Evolutionary conservation across 1,284 basidiomycete genomes (phyloP).

Genomic region (Gastroboletus turbinatus): DNA sequence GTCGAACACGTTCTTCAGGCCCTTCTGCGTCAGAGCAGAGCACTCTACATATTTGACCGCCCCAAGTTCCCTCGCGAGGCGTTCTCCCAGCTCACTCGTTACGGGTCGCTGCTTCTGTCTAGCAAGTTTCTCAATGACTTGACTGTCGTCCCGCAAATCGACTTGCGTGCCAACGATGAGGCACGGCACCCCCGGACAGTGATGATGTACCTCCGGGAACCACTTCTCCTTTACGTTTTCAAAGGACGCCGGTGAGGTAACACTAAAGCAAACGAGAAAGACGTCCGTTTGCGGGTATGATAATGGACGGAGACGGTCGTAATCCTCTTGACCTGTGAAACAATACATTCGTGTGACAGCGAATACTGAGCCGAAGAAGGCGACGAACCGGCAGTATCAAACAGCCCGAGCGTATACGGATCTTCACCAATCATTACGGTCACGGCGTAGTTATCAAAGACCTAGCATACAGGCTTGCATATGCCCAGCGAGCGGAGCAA

Average conservation of each 20-base stretch:
- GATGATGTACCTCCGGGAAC: constrained; percentile 99
- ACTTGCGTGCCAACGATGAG: constrained; percentile 99
- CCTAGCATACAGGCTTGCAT: constrained; percentile 49
- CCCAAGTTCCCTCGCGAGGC: constrained; percentile 92
- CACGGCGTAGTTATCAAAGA: constrained; percentile 97
- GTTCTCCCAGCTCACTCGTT: constrained; percentile 84
- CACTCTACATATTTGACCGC: constrained; percentile 99
- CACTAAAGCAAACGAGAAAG: constrained; percentile 99
- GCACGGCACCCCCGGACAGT: constrained; percentile 99
- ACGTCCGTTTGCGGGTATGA: constrained; percentile 99
- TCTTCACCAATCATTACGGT: constrained; percentile 99
- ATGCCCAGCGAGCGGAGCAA: constrained; percentile 9
- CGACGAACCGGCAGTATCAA: constrained; percentile 90
- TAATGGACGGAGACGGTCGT: constrained; percentile 96
- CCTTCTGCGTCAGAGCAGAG: constrained; percentile 98
- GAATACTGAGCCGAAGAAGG: neutral
- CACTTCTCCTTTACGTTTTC: constrained; percentile 99
- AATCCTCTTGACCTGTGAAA: constrained; percentile 92
- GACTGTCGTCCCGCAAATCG: constrained; percentile 92
- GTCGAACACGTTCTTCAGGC: constrained; percentile 99
- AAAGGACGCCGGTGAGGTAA: constrained; percentile 97
- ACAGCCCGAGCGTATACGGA: constrained; percentile 96
- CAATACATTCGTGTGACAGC: neutral
- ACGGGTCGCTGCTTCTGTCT: constrained; percentile 97
- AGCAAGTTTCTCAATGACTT: constrained; percentile 92